A percentile compares a stretch with the other conserved stretches of the same genome.
These are phyloP conservation scores for Parsonsia alboflavescens DNA, from an alignment of 257 asterid genomes.

Conservation along the genomic window DNA sequence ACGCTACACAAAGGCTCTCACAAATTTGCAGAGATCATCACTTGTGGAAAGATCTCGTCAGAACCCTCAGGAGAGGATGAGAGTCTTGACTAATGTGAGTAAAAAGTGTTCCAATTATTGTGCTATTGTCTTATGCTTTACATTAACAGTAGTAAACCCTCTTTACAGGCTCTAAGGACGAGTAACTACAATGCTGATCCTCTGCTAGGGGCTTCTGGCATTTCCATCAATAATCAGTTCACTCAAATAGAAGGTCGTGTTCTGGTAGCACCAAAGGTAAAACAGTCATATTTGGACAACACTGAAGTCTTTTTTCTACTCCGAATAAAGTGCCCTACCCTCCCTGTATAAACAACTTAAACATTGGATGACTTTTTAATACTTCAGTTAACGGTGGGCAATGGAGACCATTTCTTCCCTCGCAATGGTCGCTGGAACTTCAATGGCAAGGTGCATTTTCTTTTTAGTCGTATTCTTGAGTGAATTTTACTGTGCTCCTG, in stretches of 20 bases:
- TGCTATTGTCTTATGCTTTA: background rate
- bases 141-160: background rate
- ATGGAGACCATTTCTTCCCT: slow-evolving; percentile 33
- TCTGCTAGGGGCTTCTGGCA: slow-evolving; percentile 45
- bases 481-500: background rate
- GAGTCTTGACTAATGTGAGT: slow-evolving; percentile 36
- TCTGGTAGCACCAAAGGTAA: slow-evolving; percentile 59
- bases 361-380: background rate
- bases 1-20: slow-evolving; percentile 58
- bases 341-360: background rate
- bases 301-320: background rate
- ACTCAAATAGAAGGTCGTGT: slow-evolving; percentile 56
- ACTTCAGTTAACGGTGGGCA: slow-evolving; percentile 53
- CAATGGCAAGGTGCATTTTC: slow-evolving; percentile 47
- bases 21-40: slow-evolving; percentile 58
- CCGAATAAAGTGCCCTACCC: background rate
- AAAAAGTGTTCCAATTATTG: background rate
- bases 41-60: slow-evolving; percentile 73
- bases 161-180: slow-evolving; percentile 39
- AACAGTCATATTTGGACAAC: background rate
- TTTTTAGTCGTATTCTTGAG: background rate
- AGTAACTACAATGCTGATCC: slow-evolving; percentile 51
- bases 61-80: slow-evolving; percentile 67
- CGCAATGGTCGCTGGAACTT: slow-evolving; percentile 70
- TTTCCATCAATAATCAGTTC: slow-evolving; percentile 45